Conservation (phyloP, 2,329 filamentous ascomycete genomes). For the Fonsecaea pedrosoi region DNA sequence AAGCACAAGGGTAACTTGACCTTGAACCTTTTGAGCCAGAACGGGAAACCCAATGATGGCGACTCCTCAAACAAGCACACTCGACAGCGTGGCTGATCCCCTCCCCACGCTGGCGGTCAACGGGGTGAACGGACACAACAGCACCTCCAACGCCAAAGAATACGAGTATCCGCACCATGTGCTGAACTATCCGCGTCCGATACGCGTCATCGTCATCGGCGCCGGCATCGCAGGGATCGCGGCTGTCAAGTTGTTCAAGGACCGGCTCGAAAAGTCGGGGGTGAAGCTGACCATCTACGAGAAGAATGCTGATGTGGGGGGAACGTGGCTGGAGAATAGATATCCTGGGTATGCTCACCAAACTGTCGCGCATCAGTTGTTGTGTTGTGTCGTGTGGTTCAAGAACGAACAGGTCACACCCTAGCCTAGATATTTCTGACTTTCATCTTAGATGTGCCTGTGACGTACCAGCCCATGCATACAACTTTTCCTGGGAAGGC, state of each 20-base stretch:
- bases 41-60: neutral
- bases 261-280: neutral
- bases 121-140: neutral
- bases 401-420: too few species aligned
- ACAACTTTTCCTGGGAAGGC: neutral
- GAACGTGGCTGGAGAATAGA: constrained; percentile 43
- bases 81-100: neutral
- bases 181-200: neutral
- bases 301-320: constrained; percentile 42
- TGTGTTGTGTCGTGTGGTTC: too few species aligned
- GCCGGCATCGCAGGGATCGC: constrained; percentile 50
- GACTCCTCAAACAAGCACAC: neutral
- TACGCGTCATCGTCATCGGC: constrained; percentile 43
- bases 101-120: neutral
- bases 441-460: constrained; percentile 13
- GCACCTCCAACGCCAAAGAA: neutral
- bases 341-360: constrained; percentile 36
- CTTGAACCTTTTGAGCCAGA: too few species aligned
- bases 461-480: constrained; percentile 8
- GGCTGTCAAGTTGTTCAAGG: constrained; percentile 44
- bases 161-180: neutral
- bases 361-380: too few species aligned
- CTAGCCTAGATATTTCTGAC: too few species aligned
- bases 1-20: too few species aligned
- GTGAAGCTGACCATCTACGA: constrained; percentile 39